Base-by-base conservation (phyloP, 371 early-diverging fungal species). In the Conidiobolus incongruus region DNA sequence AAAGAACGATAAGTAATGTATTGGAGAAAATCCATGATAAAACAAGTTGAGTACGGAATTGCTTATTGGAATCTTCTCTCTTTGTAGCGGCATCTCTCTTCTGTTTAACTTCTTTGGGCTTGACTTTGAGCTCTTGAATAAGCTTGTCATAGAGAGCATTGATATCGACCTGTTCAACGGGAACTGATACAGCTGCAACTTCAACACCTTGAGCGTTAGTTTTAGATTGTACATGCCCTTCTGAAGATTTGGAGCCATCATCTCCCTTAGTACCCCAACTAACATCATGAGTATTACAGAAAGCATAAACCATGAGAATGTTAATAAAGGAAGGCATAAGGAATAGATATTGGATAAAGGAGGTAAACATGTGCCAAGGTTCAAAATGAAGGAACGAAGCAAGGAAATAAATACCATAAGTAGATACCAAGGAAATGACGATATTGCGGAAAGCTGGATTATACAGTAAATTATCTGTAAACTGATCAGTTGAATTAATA, bases 261-360 rank as follows among this genome's bases (percentile, higher is more conserved):
- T 78, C 85, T 37, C 87, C 90, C 59, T 90, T 91, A 23, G 92
- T 91, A 17, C 92, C 94, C 94, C 94, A 93, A 7, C 62, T 57
- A 39, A 93, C 85, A 52, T 95, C 95, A 52, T 82, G 82, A 0
- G 77, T 80, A 59, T 86, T 84, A 51, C 87, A 84, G 55, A 81
- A 93, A 0, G 93, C 89, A 46, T 89, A 95, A 1, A 87, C 83
- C 61, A 72, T 88, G 44, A 92, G 55, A 36, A 92, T 77, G 58
- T 91, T 92, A 46, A 85, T 63, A 35, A 72, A 75, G 11, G 63
- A 48, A 8, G 92, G 91, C 50, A 86, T 53, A 53, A 92, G 58
- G 47, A 83, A 59, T 47, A 86, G 55, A 55, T 94, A 92, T 57
- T 86, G 88, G 19, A 81, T 3, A 40, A 86, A 73, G 29, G 74